Evolutionary conservation across 1,139 yeast genomes (phyloP), one percentile per base, ranked within the genome.

Genomic region (Yamadazyma spencermartinsiae): DNA sequence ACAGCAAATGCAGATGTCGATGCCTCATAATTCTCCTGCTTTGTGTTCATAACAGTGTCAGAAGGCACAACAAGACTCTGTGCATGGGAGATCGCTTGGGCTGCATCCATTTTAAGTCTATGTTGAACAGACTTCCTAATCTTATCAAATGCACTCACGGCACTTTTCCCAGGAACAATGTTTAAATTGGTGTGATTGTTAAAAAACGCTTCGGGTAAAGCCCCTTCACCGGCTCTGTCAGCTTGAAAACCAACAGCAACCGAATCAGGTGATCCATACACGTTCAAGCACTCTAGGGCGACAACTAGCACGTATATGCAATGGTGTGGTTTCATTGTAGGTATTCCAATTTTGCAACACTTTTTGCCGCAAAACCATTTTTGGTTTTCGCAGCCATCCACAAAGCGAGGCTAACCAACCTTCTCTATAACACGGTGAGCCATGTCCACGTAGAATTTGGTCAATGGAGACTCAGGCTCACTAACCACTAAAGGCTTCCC

Each of bases 401-500:
- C 38, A 35, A 18, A 29, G 11, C 4, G 21, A 14, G 3, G 13
- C 21, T 21, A 29, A 11, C 23, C 31, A 15, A 38, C 21, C 35
- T 37, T 40, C 12, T 42, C 43, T 7, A 52, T 33, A 1, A 64
- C 55, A 11, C 46, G 55, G 24, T 48, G 35, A 0, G 84, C 84
- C n/a, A 79, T 65, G 0, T 64, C 63, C 19, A 65, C 43, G 50
- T 79, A 80, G 0, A 72, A 67, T 26, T 54, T 38, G 1, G 76
- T 49, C 6, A 71, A 37, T 0, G 50, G 42, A 0, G 68, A 56
- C 1, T 69, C 66, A 0, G 76, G 72, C 9, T 71, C 61, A 2
- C 72, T 52, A 1, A 82, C 63, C 0, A 80, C 80, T 1, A 82
- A 66, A 0, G 95, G 94, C 46, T 67, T 69, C 0, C 94, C 92